Evolutionary conservation across 805 yeast species (phyloP), one percentile per base, ranked within the genome.

Genomic region (Candida ulmi): DNA sequence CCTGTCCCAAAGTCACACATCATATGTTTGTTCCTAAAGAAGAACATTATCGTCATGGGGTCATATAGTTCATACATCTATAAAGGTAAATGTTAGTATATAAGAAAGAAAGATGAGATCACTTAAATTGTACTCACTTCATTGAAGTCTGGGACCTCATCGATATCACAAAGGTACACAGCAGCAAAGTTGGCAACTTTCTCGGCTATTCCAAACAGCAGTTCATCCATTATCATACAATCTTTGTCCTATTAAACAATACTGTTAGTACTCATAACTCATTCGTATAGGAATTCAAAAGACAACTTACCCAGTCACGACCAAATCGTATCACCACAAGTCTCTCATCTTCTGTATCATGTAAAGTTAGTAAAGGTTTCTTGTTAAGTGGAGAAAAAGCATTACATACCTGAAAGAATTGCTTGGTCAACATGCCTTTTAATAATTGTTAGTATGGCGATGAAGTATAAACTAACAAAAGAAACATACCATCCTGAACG

Each of bases 1-100:
- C 99, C 99, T 0, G 98, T 93, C 2, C 99, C 99, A 61, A 90
- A 88, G 67, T 93, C 99, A 62, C 96, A 87, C 95, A 93, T 80
- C 95, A 91, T 90, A 61, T 91, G 98, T 59, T 88, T 84, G 64
- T 91, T 91, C 37, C 95, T 69, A 63, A 75, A 88, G 61, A 93
- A 91, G 57, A 91, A 90, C 98, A 93, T 93, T 38, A 93, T 69
- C 33, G 95, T 81, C 71, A 87, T 76, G 13, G 96, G 95, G 52
- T 90, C 98, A 56, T 81, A 85, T 33, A 88, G 64, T 57, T 88
- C 96, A 58, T 88, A 88, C 91, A 88, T 86, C 54, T 77, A 71
- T n/a, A n/a, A n/a, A n/a, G 24, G 24, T 6, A 7, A 7, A 21
- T 7, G 37, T 35, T 41, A 32, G 29, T 30, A 19, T 18, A 21